Base-by-base conservation (phyloP, 2,329 filamentous ascomycete species). In the Xylariaceae sp. region DNA sequence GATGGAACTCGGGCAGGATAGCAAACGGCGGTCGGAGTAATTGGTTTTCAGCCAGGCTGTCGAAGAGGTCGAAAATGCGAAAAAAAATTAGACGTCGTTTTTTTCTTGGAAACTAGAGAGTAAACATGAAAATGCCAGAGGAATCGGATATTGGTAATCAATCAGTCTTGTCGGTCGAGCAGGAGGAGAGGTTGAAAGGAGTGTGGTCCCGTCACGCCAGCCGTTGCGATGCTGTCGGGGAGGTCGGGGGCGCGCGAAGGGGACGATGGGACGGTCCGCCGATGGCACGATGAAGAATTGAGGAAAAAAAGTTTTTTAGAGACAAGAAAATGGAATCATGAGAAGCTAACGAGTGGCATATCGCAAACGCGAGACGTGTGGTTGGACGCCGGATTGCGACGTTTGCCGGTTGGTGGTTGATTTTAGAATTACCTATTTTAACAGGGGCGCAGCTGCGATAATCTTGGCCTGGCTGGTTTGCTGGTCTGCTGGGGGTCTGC, bases 271-370 rank as follows among this genome's bases (percentile, higher is more conserved):
- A 23, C 8, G 30, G 35, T n/a, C 58, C 30, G 47, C 34, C 6
- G 13, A 56, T 10, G 39, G 49, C 37, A 17, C 23, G 23, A 49
- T 13, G 39, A 17, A 17, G 35, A 52, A 51, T 34, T 44, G 51
- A 37, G 47, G 44, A 8, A 9, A 35, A 50, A 48, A 13, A 30
- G 23, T 30, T 30, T 30, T 39, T 49, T 17, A 51, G 49, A 62
- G 45, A 37, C 53, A 61, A 61, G 50, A 53, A 61, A 62, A 61
- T 56, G 6, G 9, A 42, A 9, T 53, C n/a, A 51, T n/a, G 30
- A 61, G 61, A 57, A 49, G 5, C 13, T 45, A 45, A 45, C 10
- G 61, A 62, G 58, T 51, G 61, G 61, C 61, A 62, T 60, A 58
- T 62, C 58, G 61, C 58, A 56, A 15, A 61, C 50, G 55, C 61